These are phyloP conservation scores for Phaeosphaeriaceae sp. DNA, from an alignment of 2,329 filamentous ascomycete species.

Conservation along the genomic window DNA sequence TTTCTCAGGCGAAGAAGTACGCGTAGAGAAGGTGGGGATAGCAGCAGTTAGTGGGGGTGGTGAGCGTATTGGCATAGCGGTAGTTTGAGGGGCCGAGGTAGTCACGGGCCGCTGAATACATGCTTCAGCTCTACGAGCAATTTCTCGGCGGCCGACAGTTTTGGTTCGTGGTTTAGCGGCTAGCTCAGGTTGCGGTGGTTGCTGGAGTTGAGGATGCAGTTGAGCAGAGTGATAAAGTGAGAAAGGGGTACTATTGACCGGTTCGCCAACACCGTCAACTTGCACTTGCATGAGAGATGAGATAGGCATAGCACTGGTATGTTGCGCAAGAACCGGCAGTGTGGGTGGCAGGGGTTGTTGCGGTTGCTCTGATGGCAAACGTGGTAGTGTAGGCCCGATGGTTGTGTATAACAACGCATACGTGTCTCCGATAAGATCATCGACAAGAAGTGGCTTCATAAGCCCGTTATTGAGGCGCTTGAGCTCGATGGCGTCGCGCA, in stretches of 20 bases:
- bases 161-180: slow-evolving; percentile 54
- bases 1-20: slow-evolving; percentile 29
- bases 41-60: slow-evolving; percentile 26
- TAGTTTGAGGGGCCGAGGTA: slow-evolving; percentile 34
- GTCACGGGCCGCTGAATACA: slow-evolving; percentile 54
- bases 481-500: slow-evolving; percentile 71
- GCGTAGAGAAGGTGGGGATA: slow-evolving; percentile 17
- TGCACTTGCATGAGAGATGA: slow-evolving; percentile 38
- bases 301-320: slow-evolving; percentile 30
- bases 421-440: slow-evolving; percentile 91
- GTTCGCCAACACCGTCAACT: slow-evolving; percentile 1
- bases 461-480: slow-evolving; percentile 84
- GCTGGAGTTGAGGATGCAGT: slow-evolving; percentile 22
- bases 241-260: slow-evolving; percentile 26
- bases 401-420: slow-evolving; percentile 79
- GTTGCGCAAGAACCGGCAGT: slow-evolving; percentile 12
- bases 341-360: slow-evolving; percentile 20
- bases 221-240: slow-evolving; percentile 35
- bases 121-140: slow-evolving; percentile 64
- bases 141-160: slow-evolving; percentile 65
- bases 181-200: slow-evolving; percentile 25
- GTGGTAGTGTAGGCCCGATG: slow-evolving; percentile 65
- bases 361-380: slow-evolving; percentile 52
- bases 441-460: slow-evolving; percentile 84
- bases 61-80: slow-evolving; percentile 44